These are phyloP conservation scores for Candida mattraensis DNA, from an alignment of 805 yeast genomes.

Conservation along the genomic window DNA sequence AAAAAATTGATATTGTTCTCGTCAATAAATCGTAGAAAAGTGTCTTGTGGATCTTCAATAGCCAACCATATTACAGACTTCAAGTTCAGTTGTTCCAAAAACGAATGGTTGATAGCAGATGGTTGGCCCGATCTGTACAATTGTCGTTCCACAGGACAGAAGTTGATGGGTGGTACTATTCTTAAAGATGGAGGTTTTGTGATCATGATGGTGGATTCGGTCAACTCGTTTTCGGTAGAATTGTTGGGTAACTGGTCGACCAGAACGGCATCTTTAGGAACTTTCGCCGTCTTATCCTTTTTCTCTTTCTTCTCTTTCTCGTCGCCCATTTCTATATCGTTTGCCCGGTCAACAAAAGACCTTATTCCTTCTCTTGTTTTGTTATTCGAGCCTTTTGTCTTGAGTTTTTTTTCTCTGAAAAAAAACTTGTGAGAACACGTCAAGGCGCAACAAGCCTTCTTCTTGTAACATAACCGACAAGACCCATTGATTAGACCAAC, in stretches of 20 bases:
- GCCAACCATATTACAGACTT: constrained; percentile 92
- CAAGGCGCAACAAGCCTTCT: too few relatives aligned
- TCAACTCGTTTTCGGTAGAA: constrained; percentile 22
- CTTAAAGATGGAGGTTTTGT: constrained; percentile 60
- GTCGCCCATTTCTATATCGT: constrained; percentile 2
- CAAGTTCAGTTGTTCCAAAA: constrained; percentile 69
- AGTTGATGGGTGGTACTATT: constrained; percentile 91
- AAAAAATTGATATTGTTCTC: constrained; percentile 70
- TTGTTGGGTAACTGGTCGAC: constrained; percentile 27
- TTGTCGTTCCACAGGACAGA: constrained; percentile 89
- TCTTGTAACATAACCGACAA: too few relatives aligned
- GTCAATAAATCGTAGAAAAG: constrained; percentile 77
- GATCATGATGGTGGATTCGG: constrained; percentile 28
- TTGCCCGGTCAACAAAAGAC: too few relatives aligned
- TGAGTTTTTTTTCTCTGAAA: constrained; percentile 1
- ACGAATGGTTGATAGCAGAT: constrained; percentile 86
- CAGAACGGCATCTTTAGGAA: constrained; percentile 24
- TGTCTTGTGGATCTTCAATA: constrained; percentile 92
- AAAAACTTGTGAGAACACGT: too few relatives aligned
- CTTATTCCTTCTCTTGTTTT: not conserved
- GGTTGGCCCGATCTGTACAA: constrained; percentile 94
- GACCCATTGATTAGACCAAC: too few relatives aligned
- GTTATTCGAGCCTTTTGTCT: not conserved
- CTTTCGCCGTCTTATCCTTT: constrained; percentile 11
- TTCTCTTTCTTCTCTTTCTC: constrained; percentile 13